phyloP scores from a whole-genome alignment of 768 basidiomycete species.

The Cystobasidium ongulense region DNA sequence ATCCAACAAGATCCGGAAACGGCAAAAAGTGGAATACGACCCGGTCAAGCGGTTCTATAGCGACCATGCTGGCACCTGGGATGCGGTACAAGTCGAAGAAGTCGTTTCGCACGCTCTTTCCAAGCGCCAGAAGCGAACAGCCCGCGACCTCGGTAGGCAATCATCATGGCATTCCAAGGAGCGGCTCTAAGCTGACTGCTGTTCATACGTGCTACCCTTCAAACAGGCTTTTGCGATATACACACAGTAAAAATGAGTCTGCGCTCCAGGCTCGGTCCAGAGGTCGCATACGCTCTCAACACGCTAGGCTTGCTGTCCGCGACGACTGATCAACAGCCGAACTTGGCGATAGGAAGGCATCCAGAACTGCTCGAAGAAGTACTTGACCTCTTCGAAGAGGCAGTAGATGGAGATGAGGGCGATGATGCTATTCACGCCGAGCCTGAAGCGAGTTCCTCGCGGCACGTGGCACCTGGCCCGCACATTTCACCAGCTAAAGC shows the following conservation, averaged over 20 bases:
- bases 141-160: slow-evolving; percentile 35
- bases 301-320: slow-evolving; percentile 50
- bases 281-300: slow-evolving; percentile 82
- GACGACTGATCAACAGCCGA: slow-evolving; percentile 37
- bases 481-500: slow-evolving; percentile 52
- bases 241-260: slow-evolving; percentile 89
- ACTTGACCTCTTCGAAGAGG: slow-evolving; percentile 75
- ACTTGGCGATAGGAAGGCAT: slow-evolving; percentile 68
- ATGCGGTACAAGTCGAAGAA: slow-evolving; percentile 32
- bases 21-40: slow-evolving; percentile 36
- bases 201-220: not conserved
- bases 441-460: not conserved
- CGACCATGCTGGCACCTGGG: slow-evolving; percentile 33
- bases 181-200: not conserved
- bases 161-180: not conserved
- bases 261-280: slow-evolving; percentile 70
- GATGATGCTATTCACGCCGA: slow-evolving; percentile 20
- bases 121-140: slow-evolving; percentile 27
- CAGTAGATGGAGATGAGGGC: slow-evolving; percentile 38
- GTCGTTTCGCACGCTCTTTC: not conserved
- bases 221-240: slow-evolving; percentile 53
- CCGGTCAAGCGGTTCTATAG: slow-evolving; percentile 20
- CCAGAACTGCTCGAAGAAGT: slow-evolving; percentile 75
- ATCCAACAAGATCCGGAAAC: slow-evolving; percentile 32
- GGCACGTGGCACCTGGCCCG: slow-evolving; percentile 43